Evolutionary conservation across 2,329 filamentous ascomycete genomes (phyloP).

Genomic region (Colletotrichum theobromicola): DNA sequence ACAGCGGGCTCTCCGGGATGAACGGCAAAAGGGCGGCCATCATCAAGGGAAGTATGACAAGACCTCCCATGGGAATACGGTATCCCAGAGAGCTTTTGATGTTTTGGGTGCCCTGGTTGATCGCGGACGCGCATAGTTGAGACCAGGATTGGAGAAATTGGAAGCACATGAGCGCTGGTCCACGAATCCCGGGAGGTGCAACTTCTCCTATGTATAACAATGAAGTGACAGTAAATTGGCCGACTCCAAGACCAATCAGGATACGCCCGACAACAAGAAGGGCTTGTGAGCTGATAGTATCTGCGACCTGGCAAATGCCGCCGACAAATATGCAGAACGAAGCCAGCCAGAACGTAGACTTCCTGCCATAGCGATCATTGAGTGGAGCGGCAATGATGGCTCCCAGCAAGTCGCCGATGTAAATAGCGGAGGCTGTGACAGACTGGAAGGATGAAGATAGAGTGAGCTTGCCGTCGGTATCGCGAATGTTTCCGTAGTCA

Average conservation of each 20-base stretch:
- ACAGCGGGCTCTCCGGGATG: conserved; percentile 24
- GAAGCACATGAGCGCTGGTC: conserved; percentile 29
- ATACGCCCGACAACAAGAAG: neutral
- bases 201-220: neutral
- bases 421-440: conserved; percentile 13
- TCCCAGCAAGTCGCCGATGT: neutral
- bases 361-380: neutral
- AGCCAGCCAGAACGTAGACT: neutral
- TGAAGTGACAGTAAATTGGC: neutral
- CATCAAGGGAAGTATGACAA: conserved; percentile 18
- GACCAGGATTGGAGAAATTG: conserved; percentile 29
- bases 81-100: neutral
- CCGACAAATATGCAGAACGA: neutral
- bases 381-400: neutral
- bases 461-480: conserved; percentile 21
- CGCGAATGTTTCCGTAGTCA: conserved; percentile 27
- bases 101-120: conserved; percentile 24
- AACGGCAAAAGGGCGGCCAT: conserved; percentile 17
- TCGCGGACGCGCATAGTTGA: conserved; percentile 25
- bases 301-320: neutral
- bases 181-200: conserved; percentile 23
- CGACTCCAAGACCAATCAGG: neutral
- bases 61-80: neutral
- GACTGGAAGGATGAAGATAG: neutral
- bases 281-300: neutral